Evolutionary conservation across 169 alveolate genomes (phyloP).

Genomic region (Eimeria necatrix): DNA sequence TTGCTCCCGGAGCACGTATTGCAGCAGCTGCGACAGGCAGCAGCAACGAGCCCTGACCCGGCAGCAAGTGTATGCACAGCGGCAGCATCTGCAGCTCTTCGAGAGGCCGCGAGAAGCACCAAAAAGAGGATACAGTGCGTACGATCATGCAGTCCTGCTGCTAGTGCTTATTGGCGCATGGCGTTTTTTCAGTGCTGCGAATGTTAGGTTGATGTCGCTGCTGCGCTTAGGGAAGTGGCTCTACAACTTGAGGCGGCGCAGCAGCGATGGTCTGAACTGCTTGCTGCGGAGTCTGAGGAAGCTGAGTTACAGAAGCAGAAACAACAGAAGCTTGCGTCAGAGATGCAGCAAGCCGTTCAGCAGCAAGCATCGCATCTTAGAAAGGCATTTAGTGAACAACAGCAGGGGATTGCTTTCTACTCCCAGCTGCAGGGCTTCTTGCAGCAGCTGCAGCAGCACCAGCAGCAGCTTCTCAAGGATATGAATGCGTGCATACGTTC

Average conservation of each 20-base stretch:
- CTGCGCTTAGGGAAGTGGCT: slow-evolving; percentile 61
- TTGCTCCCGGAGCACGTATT: slow-evolving; percentile 66
- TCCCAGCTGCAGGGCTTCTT: slow-evolving; percentile 59
- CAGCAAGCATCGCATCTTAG: slow-evolving; percentile 40
- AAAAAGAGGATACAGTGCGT: slow-evolving; percentile 46
- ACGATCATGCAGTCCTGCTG: background rate
- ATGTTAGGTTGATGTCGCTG: background rate
- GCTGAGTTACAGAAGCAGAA: slow-evolving; percentile 46
- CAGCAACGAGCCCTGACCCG: slow-evolving; percentile 49
- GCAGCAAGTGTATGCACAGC: slow-evolving; percentile 62
- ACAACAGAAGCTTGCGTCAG: slow-evolving; percentile 52
- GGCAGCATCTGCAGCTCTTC: slow-evolving; percentile 63
- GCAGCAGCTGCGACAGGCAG: slow-evolving; percentile 73
- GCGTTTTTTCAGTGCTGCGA: background rate
- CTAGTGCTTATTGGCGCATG: background rate
- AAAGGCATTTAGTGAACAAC: slow-evolving; percentile 47
- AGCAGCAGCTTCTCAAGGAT: slow-evolving; percentile 47
- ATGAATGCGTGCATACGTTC: slow-evolving; percentile 46
- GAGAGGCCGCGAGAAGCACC: slow-evolving; percentile 53
- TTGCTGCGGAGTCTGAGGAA: slow-evolving; percentile 48
- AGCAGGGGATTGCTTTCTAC: slow-evolving; percentile 67
- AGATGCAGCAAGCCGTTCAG: slow-evolving; percentile 74
- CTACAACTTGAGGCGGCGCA: slow-evolving; percentile 63
- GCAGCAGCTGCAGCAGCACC: slow-evolving; percentile 78
- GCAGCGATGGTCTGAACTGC: slow-evolving; percentile 71